phyloP scores from a whole-genome alignment of 1,139 yeast genomes.

The Sugiyamaella novakii region DNA sequence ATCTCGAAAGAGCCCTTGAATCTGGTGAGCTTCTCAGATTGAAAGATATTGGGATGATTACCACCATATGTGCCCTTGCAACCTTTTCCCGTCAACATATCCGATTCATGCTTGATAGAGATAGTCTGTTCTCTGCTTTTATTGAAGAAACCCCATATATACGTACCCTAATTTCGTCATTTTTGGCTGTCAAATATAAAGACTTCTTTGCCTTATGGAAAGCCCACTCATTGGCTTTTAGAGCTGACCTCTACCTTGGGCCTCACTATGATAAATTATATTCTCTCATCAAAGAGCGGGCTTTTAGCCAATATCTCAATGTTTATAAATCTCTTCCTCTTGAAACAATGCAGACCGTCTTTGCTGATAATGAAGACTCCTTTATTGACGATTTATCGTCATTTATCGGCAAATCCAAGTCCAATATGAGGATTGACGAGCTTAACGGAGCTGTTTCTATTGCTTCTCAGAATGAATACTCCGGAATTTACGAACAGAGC shows the following conservation, averaged over 20 bases:
- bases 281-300: conserved; percentile 27
- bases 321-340: conserved; percentile 29
- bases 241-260: conserved; percentile 29
- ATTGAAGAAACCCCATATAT: conserved; percentile 43
- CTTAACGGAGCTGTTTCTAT: background rate
- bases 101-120: conserved; percentile 40
- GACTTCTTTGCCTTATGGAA: conserved; percentile 27
- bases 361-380: background rate
- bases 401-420: conserved; percentile 11
- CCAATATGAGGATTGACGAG: conserved; percentile 16
- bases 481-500: conserved; percentile 3
- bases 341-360: conserved; percentile 16
- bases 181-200: conserved; percentile 21
- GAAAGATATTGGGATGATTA: conserved; percentile 29
- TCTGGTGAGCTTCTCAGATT: conserved; percentile 3
- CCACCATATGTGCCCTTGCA: conserved; percentile 34
- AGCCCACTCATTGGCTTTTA: conserved; percentile 26
- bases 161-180: conserved; percentile 24
- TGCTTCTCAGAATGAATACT: conserved; percentile 3
- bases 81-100: conserved; percentile 32
- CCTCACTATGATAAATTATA: conserved; percentile 23
- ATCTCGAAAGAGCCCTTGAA: conserved; percentile 3
- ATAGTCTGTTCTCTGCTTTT: conserved; percentile 68
- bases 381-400: conserved; percentile 7
- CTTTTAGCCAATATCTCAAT: conserved; percentile 30